Conservation (phyloP, 176 grass and related monocot species). For the Aegilops umbellulata region DNA sequence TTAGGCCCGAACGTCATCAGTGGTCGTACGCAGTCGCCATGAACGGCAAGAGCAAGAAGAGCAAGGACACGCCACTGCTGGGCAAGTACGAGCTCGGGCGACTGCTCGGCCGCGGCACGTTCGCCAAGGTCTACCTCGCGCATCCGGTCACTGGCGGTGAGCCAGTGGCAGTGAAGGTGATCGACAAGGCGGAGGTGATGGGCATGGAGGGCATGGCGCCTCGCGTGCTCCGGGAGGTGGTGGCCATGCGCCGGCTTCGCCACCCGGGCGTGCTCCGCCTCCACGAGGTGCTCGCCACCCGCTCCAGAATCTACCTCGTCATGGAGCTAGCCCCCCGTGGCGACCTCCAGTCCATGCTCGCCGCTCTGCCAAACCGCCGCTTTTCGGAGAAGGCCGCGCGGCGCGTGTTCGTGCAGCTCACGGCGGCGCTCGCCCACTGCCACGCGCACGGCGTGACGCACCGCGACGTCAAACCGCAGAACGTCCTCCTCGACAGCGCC, state of each 20-base stretch:
- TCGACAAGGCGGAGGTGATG: constrained; percentile 61
- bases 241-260: constrained; percentile 69
- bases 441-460: constrained; percentile 69
- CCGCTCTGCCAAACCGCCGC: constrained; percentile 34
- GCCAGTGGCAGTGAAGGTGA: constrained; percentile 68
- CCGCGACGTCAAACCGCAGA: constrained; percentile 84
- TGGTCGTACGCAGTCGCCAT: not conserved
- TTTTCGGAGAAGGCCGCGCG: constrained; percentile 45
- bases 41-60: constrained; percentile 12
- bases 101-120: constrained; percentile 75
- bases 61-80: constrained; percentile 37
- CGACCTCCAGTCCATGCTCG: constrained; percentile 50
- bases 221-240: constrained; percentile 57
- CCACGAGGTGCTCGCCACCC: constrained; percentile 72
- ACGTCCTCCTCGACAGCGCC: constrained; percentile 57
- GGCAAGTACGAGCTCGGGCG: constrained; percentile 73
- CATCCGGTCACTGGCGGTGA: constrained; percentile 45
- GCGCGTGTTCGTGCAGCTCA: constrained; percentile 67
- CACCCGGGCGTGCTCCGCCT: constrained; percentile 79
- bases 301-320: constrained; percentile 65
- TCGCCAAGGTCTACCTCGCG: constrained; percentile 86
- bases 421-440: constrained; percentile 57
- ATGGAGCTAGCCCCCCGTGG: constrained; percentile 71
- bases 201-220: constrained; percentile 39
- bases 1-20: no score